Evolutionary conservation across 2,329 filamentous ascomycete species (phyloP), one percentile per base, ranked within the genome.

Genomic region (Microdochium trichocladiopsis): DNA sequence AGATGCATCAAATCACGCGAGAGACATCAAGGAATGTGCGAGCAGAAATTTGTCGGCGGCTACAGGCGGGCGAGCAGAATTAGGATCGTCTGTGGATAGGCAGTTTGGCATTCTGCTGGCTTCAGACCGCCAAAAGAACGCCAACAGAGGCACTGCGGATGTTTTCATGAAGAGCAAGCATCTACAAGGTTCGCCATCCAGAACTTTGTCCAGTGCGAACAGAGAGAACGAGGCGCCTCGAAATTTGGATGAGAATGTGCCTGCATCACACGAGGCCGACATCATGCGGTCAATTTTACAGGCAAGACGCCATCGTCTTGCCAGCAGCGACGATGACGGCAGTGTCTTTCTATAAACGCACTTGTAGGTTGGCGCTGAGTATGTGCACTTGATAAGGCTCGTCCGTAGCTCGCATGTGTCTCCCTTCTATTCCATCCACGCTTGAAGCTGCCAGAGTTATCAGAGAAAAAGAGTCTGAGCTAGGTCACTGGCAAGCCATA

Each of bases 71-170:
- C 4, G 58, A 56, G 4, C 52, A 57, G 28, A 51, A 50, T 8
- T 60, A 60, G 6, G 64, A 2, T 61, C 56, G 16, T 60, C 60
- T 2, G 58, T 63, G 6, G 58, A 63, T 52, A 61, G 58, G 55
- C 63, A 69, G 50, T 69, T 68, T 54, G 66, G 60, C 8, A 48
- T 55, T 5, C 50, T 53, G 37, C 51, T 48, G 25, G 45, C n/a
- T 18, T 3, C 41, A 8, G 41, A 45, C 21, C 6, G 41, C 18
- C 41, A 11, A 49, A 52, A 23, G 37, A 51, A 50, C 50, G 48
- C 43, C n/a, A 31, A 50, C 36, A 24, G 48, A 21, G 37, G 16
- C 28, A 18, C 21, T 28, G 41, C 41, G 16, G 22, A 3, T 12
- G 12, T 22, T 22, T 23, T 18, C 6, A 8, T 12, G 12, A 45